Conservation (phyloP, 495 filamentous ascomycete genomes). For the Tuber microsphaerosporum region DNA sequence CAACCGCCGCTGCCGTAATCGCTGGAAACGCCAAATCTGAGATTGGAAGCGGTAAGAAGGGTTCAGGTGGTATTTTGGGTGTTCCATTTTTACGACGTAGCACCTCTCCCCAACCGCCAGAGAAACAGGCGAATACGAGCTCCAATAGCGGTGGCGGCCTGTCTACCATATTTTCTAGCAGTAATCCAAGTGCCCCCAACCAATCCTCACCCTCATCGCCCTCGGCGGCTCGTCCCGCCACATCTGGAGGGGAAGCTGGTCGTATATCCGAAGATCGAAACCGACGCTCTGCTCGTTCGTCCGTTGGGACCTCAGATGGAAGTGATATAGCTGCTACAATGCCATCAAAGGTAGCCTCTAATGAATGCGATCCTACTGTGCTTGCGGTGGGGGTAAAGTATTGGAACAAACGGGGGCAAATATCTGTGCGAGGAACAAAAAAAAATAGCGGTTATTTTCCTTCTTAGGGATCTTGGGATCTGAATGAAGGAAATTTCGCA, state of each 20-base stretch:
- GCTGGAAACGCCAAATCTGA: slow-evolving; percentile 19
- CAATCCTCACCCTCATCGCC: background rate
- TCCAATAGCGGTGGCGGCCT: slow-evolving; percentile 10
- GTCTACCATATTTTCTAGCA: slow-evolving; percentile 11
- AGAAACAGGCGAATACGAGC: slow-evolving; percentile 7
- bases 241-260: slow-evolving; percentile 35
- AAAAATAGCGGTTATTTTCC: too few species aligned
- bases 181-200: slow-evolving; percentile 16
- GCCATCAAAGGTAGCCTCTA: background rate
- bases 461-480: too few species aligned
- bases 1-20: slow-evolving; percentile 8
- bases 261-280: slow-evolving; percentile 30
- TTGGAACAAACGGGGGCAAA: too few species aligned
- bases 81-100: slow-evolving; percentile 31
- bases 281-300: slow-evolving; percentile 30
- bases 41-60: slow-evolving; percentile 13
- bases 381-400: too few species aligned
- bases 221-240: slow-evolving; percentile 32
- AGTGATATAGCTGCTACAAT: slow-evolving; percentile 26
- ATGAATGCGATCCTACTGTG: background rate
- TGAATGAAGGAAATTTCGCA: too few species aligned
- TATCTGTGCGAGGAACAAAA: too few species aligned
- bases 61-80: slow-evolving; percentile 27
- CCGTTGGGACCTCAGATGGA: slow-evolving; percentile 36
- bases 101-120: slow-evolving; percentile 31